Evolutionary conservation across 2,329 filamentous ascomycete species (phyloP).

Genomic region (Colletotrichum cuscutae): DNA sequence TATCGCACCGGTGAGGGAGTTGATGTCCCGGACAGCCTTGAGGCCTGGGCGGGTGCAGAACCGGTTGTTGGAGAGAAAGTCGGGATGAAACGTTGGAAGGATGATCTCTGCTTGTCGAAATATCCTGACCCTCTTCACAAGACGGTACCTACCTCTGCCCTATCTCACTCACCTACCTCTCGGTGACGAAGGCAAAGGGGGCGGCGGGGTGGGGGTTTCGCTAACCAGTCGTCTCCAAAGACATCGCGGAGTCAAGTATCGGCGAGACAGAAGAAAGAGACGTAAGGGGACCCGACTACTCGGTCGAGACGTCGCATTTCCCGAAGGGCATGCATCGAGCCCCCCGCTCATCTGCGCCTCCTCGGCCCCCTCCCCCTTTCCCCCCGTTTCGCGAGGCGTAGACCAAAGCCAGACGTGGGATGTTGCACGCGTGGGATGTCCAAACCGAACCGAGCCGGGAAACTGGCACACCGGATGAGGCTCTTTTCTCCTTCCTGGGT

Average conservation of each 20-base stretch:
- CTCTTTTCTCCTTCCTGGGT: background rate
- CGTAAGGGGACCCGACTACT: background rate
- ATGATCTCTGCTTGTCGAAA: conserved; percentile 27
- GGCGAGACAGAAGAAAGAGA: background rate
- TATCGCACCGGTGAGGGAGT: background rate
- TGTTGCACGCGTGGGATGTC: background rate
- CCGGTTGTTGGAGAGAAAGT: background rate
- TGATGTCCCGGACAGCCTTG: background rate
- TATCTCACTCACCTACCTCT: background rate
- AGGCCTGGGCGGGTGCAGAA: background rate
- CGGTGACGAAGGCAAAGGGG: background rate
- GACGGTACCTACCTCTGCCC: background rate
- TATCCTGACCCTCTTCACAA: background rate
- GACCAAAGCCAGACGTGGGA: background rate
- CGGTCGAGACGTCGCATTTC: conserved; percentile 10
- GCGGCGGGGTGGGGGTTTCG: background rate
- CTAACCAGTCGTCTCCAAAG: background rate
- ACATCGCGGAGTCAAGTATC: background rate
- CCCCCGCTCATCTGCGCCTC: background rate
- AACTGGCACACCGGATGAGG: background rate
- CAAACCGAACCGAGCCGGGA: background rate
- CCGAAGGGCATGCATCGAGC: background rate
- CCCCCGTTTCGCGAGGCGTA: background rate
- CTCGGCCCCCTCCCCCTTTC: background rate
- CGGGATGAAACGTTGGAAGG: conserved; percentile 26